Evolutionary conservation across 176 grass and related monocot species (phyloP).

Genomic region (Musa troglodytarum): DNA sequence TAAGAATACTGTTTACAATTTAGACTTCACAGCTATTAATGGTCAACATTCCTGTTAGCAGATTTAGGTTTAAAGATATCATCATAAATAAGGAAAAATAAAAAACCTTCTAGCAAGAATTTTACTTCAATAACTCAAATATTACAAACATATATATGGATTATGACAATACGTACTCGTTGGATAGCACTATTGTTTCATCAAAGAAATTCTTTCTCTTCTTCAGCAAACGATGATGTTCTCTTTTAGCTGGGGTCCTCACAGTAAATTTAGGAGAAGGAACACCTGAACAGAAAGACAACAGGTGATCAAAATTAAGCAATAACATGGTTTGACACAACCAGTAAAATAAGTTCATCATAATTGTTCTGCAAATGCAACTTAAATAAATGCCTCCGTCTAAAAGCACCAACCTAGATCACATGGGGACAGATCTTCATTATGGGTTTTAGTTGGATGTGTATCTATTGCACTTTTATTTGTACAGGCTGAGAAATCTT

Average conservation of each 20-base stretch:
- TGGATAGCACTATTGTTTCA: conserved; percentile 32
- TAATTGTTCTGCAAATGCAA: background rate
- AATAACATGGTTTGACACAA: background rate
- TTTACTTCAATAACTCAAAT: too few species aligned
- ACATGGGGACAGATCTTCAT: background rate
- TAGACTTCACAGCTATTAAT: background rate
- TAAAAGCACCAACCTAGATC: background rate
- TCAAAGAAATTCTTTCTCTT: conserved; percentile 27
- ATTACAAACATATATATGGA: background rate
- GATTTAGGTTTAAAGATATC: too few species aligned
- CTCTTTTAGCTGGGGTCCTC: conserved; percentile 65
- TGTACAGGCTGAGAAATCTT: background rate
- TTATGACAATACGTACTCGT: conserved; percentile 40
- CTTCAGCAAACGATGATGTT: conserved; percentile 3
- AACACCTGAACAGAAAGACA: conserved; percentile 29
- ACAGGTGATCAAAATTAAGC: background rate
- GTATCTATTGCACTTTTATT: background rate
- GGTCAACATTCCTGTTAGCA: background rate
- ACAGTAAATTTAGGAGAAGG: conserved; percentile 55
- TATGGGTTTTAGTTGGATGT: background rate
- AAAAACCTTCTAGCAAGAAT: background rate
- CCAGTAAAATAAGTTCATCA: background rate
- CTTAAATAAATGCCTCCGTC: too few species aligned
- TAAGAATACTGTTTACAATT: background rate
- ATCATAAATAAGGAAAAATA: background rate